Evolutionary conservation across 1,284 basidiomycete genomes (phyloP).

Genomic region (Lentinula novae-zelandiae): DNA sequence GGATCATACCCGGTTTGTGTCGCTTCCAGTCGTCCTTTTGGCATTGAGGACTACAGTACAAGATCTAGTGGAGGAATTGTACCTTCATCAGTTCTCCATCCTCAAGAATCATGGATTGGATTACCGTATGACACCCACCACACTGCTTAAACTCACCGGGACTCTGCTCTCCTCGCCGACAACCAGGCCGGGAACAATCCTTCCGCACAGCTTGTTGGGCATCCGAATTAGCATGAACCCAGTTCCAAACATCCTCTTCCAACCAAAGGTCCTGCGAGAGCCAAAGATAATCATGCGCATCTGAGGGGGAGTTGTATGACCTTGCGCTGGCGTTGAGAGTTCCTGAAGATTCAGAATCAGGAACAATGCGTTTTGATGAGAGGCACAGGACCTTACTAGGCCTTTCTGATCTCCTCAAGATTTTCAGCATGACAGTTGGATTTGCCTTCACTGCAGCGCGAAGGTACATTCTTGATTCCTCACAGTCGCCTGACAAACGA

Average conservation of each 20-base stretch:
- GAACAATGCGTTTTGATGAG: background rate
- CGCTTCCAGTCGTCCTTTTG: constrained; percentile 32
- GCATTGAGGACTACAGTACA: constrained; percentile 29
- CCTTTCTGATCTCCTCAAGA: constrained; percentile 26
- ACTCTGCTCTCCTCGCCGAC: constrained; percentile 15
- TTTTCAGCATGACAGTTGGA: constrained; percentile 26
- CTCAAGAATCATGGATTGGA: background rate
- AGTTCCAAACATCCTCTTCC: constrained; percentile 28
- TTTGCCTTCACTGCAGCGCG: constrained; percentile 25
- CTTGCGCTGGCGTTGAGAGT: constrained; percentile 22
- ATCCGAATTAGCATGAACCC: constrained; percentile 26
- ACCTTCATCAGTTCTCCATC: background rate
- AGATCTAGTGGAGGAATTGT: constrained; percentile 14
- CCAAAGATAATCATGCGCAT: constrained; percentile 35
- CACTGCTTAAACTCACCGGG: constrained; percentile 17
- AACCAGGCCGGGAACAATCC: constrained; percentile 16
- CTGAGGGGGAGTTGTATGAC: constrained; percentile 27
- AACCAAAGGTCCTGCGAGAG: constrained; percentile 33
- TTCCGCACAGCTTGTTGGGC: constrained; percentile 20
- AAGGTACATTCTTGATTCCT: constrained; percentile 28
- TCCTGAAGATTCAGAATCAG: constrained; percentile 16
- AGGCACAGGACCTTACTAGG: constrained; percentile 22
- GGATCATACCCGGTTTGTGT: constrained; percentile 23
- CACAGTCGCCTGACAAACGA: constrained; percentile 28
- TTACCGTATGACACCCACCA: constrained; percentile 18